These are phyloP conservation scores for Penicillium brevicompactum DNA, from an alignment of 2,329 filamentous ascomycete species.

Conservation along the genomic window DNA sequence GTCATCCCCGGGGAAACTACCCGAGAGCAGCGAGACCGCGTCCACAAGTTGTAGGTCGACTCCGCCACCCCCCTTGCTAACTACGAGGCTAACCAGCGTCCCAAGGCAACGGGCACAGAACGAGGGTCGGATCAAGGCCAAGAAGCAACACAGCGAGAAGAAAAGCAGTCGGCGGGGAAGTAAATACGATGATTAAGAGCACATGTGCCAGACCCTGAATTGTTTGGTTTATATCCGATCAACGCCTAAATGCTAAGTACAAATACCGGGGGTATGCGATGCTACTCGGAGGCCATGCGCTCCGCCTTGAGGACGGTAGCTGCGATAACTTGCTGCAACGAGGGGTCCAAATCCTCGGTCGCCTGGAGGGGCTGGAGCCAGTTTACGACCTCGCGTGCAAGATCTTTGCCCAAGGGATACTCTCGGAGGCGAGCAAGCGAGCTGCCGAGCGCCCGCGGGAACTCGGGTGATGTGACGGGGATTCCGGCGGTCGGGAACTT, in stretches of 20 bases:
- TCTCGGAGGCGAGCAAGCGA: conserved; percentile 65
- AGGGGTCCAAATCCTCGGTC: conserved; percentile 53
- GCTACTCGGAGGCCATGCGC: conserved; percentile 28
- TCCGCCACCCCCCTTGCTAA: neutral
- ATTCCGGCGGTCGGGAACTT: conserved; percentile 70
- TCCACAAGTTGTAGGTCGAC: conserved; percentile 54
- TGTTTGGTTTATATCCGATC: conserved; percentile 22
- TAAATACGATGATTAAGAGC: conserved; percentile 39
- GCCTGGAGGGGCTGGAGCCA: conserved; percentile 52
- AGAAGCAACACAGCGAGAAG: conserved; percentile 64
- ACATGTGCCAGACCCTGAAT: conserved; percentile 16
- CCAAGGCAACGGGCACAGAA: conserved; percentile 59
- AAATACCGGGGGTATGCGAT: conserved; percentile 12
- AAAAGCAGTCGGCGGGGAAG: conserved; percentile 56
- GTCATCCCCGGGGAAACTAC: conserved; percentile 64
- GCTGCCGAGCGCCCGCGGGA: conserved; percentile 70
- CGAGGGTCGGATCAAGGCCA: conserved; percentile 57
- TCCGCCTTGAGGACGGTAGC: conserved; percentile 41
- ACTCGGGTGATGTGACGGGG: conserved; percentile 64
- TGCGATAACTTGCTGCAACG: conserved; percentile 55
- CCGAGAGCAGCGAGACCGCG: conserved; percentile 55
- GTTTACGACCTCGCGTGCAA: conserved; percentile 51
- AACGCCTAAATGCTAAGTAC: conserved; percentile 28
- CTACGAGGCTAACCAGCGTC: neutral
- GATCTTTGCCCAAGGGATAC: conserved; percentile 42